Base-by-base conservation (phyloP, 345 rosid species). In the Lagerstroemia speciosa region DNA sequence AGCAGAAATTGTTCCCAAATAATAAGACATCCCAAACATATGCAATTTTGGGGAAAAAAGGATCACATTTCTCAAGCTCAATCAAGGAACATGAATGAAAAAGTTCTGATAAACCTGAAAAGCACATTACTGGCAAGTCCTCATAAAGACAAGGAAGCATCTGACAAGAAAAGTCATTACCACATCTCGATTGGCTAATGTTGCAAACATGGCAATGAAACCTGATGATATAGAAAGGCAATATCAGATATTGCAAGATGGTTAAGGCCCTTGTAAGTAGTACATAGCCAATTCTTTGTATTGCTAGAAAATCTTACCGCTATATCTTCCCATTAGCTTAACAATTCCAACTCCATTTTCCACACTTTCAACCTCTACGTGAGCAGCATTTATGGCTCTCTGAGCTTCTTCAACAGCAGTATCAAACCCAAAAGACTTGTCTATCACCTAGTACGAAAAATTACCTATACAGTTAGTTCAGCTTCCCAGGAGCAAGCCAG, bases 391-490 rank as follows among this genome's bases (percentile, higher is more conserved):
- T 71, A 91, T 91, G 74, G 97, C 98, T 78, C 98, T 83, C 61
- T 93, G 97, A 53, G 97, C 98, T 82, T 91, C 98, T 81, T 93
- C 96, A 69, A 93, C 98, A 75, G 96, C 97, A 48, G 97, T 89
- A 82, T 93, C 96, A 81, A 93, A 89, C 53, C 97, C 98, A 86
- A 89, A 93, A 6, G 99, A 91, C 76, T 89, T 93, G 78, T 91
- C 97, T 48, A 91, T 93, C 76, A 91, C 96, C 99, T 89, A 75
- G 14, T 69, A 73, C 70, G 55, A 34, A 31, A 61, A 70, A 9
- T 26, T 4, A 29, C 12, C 31, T 11, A 58, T 10, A 27, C 20
- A 58, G 63, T 58, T 10, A 58, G 33, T 15, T 58, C 8, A 58
- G 17, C 29, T 57, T 57, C 27, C 62, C 33, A 26, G 17, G 11